phyloP scores from a whole-genome alignment of 2,329 filamentous ascomycete species.

The Trichoderma sp. region DNA sequence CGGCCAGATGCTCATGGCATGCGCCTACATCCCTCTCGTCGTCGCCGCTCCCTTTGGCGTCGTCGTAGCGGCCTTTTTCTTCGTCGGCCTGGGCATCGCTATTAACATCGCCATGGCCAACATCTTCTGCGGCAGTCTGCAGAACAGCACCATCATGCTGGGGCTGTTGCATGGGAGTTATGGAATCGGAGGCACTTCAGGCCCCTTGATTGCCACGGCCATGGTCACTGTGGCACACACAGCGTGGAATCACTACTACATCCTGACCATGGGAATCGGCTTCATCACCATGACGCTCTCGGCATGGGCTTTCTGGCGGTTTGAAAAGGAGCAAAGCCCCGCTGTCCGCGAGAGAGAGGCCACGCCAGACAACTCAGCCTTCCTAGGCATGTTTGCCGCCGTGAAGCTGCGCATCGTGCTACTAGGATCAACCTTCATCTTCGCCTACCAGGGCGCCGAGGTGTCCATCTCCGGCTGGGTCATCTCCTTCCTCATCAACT shows the following conservation, averaged over 20 bases:
- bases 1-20: slow-evolving; percentile 53
- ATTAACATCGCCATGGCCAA: slow-evolving; percentile 57
- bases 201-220: slow-evolving; percentile 71
- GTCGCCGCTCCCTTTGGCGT: slow-evolving; percentile 67
- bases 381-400: slow-evolving; percentile 46
- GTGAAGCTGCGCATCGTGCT: slow-evolving; percentile 59
- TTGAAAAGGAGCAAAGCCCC: slow-evolving; percentile 56
- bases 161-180: slow-evolving; percentile 67
- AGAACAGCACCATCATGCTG: slow-evolving; percentile 52
- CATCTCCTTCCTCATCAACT: slow-evolving; percentile 76
- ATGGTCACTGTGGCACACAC: slow-evolving; percentile 59
- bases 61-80: slow-evolving; percentile 65
- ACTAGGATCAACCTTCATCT: slow-evolving; percentile 76
- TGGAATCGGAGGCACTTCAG: slow-evolving; percentile 62
- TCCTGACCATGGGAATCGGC: slow-evolving; percentile 60
- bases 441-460: slow-evolving; percentile 81
- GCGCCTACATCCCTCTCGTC: slow-evolving; percentile 64
- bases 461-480: slow-evolving; percentile 85
- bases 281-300: slow-evolving; percentile 55
- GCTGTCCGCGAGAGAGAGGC: slow-evolving; percentile 36
- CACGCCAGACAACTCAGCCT: slow-evolving; percentile 26
- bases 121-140: slow-evolving; percentile 55
- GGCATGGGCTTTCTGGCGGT: slow-evolving; percentile 67
- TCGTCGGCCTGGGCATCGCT: slow-evolving; percentile 60
- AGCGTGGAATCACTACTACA: slow-evolving; percentile 71